These are phyloP conservation scores for Pezicula neosporulosa DNA, from an alignment of 2,329 filamentous ascomycete species.

Conservation along the genomic window DNA sequence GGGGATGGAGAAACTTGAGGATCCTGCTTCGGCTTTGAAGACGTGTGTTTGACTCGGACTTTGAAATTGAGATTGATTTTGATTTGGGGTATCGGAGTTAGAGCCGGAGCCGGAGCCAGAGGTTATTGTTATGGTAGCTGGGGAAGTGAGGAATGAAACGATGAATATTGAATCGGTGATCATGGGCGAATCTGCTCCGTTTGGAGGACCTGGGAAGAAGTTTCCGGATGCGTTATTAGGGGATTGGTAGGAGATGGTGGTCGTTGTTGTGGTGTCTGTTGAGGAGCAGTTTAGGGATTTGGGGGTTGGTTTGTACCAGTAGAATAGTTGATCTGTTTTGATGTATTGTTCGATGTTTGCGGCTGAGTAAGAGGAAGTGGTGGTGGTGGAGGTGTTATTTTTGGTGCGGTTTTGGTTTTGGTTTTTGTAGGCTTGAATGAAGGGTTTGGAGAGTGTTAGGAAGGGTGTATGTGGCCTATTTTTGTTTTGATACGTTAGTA, in stretches of 20 bases:
- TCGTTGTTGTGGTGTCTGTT: constrained; percentile 28
- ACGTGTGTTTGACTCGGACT: too few relatives aligned
- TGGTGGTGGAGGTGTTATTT: too few relatives aligned
- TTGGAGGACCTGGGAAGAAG: constrained; percentile 18
- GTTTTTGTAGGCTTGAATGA: constrained; percentile 17
- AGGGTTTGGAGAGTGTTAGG: constrained; percentile 26
- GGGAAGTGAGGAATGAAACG: constrained; percentile 22
- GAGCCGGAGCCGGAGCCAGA: constrained; percentile 26
- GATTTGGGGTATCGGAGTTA: constrained; percentile 9
- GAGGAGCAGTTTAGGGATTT: constrained; percentile 26
- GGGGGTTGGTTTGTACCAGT: constrained; percentile 37
- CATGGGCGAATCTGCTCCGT: constrained; percentile 18
- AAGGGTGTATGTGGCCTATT: constrained; percentile 44
- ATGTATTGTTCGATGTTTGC: constrained; percentile 8
- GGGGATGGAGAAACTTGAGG: constrained; percentile 12
- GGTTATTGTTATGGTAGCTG: constrained; percentile 23
- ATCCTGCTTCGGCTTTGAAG: constrained; percentile 15
- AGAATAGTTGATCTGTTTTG: constrained; percentile 28
- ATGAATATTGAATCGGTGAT: constrained; percentile 26
- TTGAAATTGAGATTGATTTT: too few relatives aligned
- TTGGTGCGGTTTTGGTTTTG: too few relatives aligned
- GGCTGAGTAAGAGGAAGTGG: neutral
- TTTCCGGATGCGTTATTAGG: constrained; percentile 12
- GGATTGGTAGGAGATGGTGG: constrained; percentile 13
- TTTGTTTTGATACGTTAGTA: constrained; percentile 22